These are phyloP conservation scores for Spathaspora arborariae DNA, from an alignment of 805 yeast genomes.

Conservation along the genomic window DNA sequence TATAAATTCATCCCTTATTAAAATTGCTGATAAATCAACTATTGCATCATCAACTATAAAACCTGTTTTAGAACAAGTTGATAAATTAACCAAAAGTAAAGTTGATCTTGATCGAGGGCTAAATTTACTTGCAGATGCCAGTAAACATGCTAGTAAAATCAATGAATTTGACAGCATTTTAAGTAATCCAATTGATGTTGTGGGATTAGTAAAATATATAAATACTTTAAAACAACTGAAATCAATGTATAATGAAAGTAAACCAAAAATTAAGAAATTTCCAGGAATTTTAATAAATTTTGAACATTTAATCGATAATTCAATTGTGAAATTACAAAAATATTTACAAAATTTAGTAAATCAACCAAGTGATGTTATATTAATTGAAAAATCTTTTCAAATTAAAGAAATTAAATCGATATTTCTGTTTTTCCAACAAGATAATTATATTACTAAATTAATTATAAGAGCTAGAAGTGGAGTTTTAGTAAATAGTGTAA, in stretches of 20 bases:
- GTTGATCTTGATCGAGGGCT: conserved; percentile 55
- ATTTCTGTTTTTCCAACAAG: conserved; percentile 39
- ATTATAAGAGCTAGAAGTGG: conserved; percentile 20
- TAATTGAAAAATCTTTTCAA: conserved; percentile 30
- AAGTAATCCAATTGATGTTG: conserved; percentile 29
- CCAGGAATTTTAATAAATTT: conserved; percentile 65
- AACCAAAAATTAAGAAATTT: conserved; percentile 46
- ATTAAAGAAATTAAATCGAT: conserved; percentile 38
- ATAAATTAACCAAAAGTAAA: conserved; percentile 51
- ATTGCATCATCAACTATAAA: conserved; percentile 60
- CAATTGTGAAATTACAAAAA: conserved; percentile 51
- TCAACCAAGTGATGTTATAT: conserved; percentile 2
- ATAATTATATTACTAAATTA: conserved; percentile 13
- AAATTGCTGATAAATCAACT: conserved; percentile 49
- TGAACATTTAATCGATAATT: conserved; percentile 49
- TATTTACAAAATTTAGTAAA: conserved; percentile 17
- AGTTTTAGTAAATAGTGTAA: conserved; percentile 41
- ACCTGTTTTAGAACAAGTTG: conserved; percentile 67
- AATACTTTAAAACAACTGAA: conserved; percentile 36
- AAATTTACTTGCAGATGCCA: conserved; percentile 48
- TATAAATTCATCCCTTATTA: conserved; percentile 52
- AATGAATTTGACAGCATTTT: conserved; percentile 37
- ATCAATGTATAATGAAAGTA: conserved; percentile 43
- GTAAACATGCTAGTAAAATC: conserved; percentile 45
- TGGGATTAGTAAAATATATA: conserved; percentile 37